These are phyloP conservation scores for Cutaneotrichosporon mucoides DNA, from an alignment of 1,284 basidiomycete species.

Conservation along the genomic window DNA sequence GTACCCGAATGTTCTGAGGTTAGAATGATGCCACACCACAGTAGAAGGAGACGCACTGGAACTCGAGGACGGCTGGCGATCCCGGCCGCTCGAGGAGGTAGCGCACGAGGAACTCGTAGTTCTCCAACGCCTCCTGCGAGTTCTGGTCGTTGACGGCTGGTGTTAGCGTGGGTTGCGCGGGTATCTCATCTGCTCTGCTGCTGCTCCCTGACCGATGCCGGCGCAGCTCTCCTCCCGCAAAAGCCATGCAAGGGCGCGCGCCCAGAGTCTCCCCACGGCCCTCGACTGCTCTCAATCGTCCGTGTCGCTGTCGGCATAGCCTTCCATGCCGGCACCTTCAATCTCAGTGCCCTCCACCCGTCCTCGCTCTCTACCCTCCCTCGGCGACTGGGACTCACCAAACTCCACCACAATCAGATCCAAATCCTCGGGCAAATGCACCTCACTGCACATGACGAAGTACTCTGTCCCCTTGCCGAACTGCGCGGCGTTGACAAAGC, in stretches of 20 bases:
- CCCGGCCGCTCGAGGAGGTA: not conserved
- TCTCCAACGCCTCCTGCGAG: not conserved
- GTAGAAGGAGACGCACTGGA: not conserved
- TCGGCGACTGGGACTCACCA: slow-evolving; percentile 2
- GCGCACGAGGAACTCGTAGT: slow-evolving; percentile 10
- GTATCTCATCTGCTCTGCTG: too few species aligned
- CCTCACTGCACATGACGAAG: slow-evolving; percentile 29
- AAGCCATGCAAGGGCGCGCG: too few species aligned
- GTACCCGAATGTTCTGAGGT: slow-evolving; percentile 30
- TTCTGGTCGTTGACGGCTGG: slow-evolving; percentile 31
- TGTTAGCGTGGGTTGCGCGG: too few species aligned
- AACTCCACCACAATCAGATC: slow-evolving; percentile 32
- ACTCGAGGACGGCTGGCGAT: slow-evolving; percentile 4
- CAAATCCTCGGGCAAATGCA: slow-evolving; percentile 29
- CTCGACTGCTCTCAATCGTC: too few species aligned
- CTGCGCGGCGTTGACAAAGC: slow-evolving; percentile 31
- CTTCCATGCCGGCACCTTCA: too few species aligned
- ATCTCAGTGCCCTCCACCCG: too few species aligned
- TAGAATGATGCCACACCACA: not conserved
- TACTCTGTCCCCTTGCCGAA: slow-evolving; percentile 16
- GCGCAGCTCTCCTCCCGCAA: too few species aligned
- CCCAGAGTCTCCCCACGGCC: too few species aligned
- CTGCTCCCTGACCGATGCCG: too few species aligned
- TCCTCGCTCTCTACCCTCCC: too few species aligned
- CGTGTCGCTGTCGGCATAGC: too few species aligned